Percentiles rank a stretch among this genome's conserved stretches.
phyloP scores from a whole-genome alignment of 2,329 filamentous ascomycete species.

The Claviceps purpurea region DNA sequence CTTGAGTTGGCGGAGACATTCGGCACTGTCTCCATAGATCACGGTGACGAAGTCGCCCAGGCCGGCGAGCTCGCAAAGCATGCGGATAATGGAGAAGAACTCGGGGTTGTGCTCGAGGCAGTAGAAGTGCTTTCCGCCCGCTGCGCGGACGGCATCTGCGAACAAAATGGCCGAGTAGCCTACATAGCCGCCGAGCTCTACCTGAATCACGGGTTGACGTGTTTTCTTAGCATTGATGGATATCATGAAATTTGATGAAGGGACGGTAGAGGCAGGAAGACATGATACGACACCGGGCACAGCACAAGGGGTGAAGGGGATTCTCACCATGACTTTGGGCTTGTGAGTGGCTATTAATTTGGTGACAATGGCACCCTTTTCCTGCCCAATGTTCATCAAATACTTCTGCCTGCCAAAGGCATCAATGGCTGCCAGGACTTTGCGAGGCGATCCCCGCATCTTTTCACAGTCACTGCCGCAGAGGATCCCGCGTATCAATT shows the following conservation, averaged over 20 bases:
- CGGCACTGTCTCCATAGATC: slow-evolving; percentile 53
- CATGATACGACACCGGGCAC: not conserved
- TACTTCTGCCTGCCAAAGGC: slow-evolving; percentile 39
- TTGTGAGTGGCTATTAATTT: slow-evolving; percentile 54
- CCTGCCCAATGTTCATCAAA: slow-evolving; percentile 67
- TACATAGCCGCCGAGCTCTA: slow-evolving; percentile 70
- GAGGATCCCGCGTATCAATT: slow-evolving; percentile 58
- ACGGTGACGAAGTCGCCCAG: slow-evolving; percentile 58
- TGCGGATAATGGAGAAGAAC: slow-evolving; percentile 56
- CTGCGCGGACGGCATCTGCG: slow-evolving; percentile 47
- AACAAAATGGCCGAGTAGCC: slow-evolving; percentile 74
- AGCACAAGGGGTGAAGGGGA: not conserved
- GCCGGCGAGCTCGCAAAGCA: slow-evolving; percentile 61
- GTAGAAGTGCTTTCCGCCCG: slow-evolving; percentile 53
- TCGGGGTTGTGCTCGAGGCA: slow-evolving; percentile 62
- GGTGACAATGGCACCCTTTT: slow-evolving; percentile 59
- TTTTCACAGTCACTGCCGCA: slow-evolving; percentile 45
- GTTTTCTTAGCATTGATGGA: not conserved
- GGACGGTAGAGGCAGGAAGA: no score
- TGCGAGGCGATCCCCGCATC: slow-evolving; percentile 49
- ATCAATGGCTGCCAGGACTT: slow-evolving; percentile 57
- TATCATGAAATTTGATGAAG: no score
- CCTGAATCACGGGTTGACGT: not conserved
- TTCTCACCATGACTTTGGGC: slow-evolving; percentile 45
- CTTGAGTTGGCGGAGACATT: slow-evolving; percentile 49